phyloP scores from a whole-genome alignment of 352 stramenopile genomes.

The Plasmopara halstedii region DNA sequence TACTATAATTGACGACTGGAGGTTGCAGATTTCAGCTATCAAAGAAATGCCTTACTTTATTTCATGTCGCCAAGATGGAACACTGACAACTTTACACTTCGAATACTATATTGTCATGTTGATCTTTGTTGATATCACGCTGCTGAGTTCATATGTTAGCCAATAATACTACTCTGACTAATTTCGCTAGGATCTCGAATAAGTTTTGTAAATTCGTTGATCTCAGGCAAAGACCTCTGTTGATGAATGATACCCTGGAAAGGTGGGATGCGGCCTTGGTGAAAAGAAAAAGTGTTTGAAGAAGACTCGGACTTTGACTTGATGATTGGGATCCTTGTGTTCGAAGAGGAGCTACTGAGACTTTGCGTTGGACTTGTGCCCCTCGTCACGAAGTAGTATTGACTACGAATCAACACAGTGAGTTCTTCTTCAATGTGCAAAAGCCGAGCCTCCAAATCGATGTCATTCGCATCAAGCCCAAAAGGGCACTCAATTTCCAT shows the following conservation, averaged over 20 bases:
- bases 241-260: conserved; percentile 23
- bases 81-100: no score
- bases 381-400: conserved; percentile 74
- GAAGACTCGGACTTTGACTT: conserved; percentile 5
- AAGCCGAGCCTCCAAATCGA: conserved; percentile 64
- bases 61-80: no score
- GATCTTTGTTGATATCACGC: no score
- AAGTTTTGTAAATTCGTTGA: conserved; percentile 64
- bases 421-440: conserved; percentile 79
- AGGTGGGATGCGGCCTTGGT: conserved; percentile 51
- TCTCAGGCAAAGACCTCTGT: conserved; percentile 58
- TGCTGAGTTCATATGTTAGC: no score
- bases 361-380: conserved; percentile 31
- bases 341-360: conserved; percentile 3
- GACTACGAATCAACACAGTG: conserved; percentile 67
- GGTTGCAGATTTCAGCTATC: no score
- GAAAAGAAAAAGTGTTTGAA: conserved; percentile 43
- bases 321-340: neutral
- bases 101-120: no score
- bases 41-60: no score
- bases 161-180: conserved; percentile 9
- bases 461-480: conserved; percentile 72
- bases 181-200: conserved; percentile 27
- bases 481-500: conserved; percentile 84
- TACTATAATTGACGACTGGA: no score